phyloP scores from a whole-genome alignment of 768 basidiomycete species.

The Collybia nuda region DNA sequence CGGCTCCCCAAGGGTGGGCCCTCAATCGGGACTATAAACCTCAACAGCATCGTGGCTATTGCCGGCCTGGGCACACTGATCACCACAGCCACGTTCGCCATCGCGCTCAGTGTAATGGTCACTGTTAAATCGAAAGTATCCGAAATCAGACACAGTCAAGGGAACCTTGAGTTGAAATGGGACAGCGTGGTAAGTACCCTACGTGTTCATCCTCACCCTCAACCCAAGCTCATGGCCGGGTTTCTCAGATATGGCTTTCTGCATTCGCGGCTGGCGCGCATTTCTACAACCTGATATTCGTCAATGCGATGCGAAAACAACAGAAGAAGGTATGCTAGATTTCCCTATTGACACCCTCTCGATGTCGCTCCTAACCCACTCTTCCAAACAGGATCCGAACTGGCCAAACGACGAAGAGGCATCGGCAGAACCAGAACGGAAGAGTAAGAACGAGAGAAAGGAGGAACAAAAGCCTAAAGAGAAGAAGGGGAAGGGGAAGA shows the following conservation, averaged over 20 bases:
- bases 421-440: neutral
- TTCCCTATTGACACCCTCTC: neutral
- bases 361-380: no score
- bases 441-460: no score
- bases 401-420: neutral
- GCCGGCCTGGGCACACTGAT: slow-evolving; percentile 4
- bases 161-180: slow-evolving; percentile 11
- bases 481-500: neutral
- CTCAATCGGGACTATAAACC: no score
- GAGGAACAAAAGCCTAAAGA: neutral
- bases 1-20: no score
- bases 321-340: neutral
- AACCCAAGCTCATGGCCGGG: neutral
- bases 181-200: slow-evolving; percentile 11
- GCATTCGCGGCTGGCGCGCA: slow-evolving; percentile 8
- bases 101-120: slow-evolving; percentile 11
- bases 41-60: slow-evolving; percentile 5
- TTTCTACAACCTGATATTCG: slow-evolving; percentile 8
- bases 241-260: slow-evolving; percentile 11
- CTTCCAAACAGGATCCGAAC: no score
- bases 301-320: slow-evolving; percentile 8
- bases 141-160: neutral
- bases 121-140: slow-evolving; percentile 9
- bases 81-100: slow-evolving; percentile 7
- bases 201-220: neutral